These are phyloP conservation scores for Termitomyces sp. DNA, from an alignment of 768 basidiomycete species.

Conservation along the genomic window DNA sequence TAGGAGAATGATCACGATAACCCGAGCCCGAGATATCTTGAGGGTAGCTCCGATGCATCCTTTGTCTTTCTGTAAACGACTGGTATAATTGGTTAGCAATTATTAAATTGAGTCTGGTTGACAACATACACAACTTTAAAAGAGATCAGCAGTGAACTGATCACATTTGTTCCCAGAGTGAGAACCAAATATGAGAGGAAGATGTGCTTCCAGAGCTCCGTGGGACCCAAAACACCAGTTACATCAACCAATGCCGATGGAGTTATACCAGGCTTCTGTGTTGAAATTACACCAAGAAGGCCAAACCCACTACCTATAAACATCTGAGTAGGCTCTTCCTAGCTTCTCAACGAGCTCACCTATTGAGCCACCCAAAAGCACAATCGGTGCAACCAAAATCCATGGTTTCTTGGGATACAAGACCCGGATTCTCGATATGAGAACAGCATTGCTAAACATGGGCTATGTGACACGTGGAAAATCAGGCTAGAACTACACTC, in stretches of 20 bases:
- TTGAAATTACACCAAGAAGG: slow-evolving; percentile 9
- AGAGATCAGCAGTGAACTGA: slow-evolving; percentile 1
- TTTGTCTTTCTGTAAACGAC: neutral
- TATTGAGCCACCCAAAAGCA: slow-evolving; percentile 8
- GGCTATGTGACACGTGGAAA: slow-evolving; percentile 1
- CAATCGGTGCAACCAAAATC: slow-evolving; percentile 1
- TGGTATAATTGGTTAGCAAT: neutral
- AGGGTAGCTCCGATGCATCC: neutral
- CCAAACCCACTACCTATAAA: slow-evolving; percentile 9
- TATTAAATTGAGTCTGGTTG: neutral
- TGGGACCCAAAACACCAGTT: neutral
- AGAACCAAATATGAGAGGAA: slow-evolving; percentile 9
- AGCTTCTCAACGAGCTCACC: neutral
- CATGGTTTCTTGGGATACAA: neutral
- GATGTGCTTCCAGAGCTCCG: slow-evolving; percentile 3
- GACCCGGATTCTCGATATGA: slow-evolving; percentile 5
- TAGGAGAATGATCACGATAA: slow-evolving; percentile 1
- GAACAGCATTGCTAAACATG: slow-evolving; percentile 11
- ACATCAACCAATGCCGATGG: neutral
- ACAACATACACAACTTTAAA: slow-evolving; percentile 1
- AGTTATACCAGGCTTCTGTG: neutral
- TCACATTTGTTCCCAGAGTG: slow-evolving; percentile 7
- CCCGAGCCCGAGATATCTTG: slow-evolving; percentile 1
- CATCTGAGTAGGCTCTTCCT: neutral
- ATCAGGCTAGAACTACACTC: neutral